Percentiles rank a stretch among this genome's conserved stretches.
phyloP scores from a whole-genome alignment of 129 eudicot genomes.

The Saussurea involucrata region DNA sequence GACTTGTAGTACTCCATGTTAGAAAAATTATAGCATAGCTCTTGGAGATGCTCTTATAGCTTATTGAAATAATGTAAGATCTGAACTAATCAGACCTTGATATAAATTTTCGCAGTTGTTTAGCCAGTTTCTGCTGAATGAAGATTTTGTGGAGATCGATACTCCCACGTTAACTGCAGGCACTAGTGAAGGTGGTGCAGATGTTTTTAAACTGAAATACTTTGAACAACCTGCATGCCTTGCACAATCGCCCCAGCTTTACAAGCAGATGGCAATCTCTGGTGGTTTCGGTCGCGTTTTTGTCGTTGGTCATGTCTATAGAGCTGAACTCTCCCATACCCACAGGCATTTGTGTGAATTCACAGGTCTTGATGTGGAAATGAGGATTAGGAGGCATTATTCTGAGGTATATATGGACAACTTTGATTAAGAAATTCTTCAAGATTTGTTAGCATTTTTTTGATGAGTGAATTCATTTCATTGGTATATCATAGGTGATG shows the following conservation, averaged over 20 bases:
- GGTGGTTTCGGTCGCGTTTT: slow-evolving; percentile 79
- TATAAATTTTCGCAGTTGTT: slow-evolving; percentile 47
- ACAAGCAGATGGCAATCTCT: slow-evolving; percentile 87
- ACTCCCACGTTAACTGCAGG: slow-evolving; percentile 83
- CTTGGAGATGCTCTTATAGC: no score
- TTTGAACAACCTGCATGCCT: slow-evolving; percentile 3
- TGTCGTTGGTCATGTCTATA: slow-evolving; percentile 79
- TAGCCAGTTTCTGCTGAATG: slow-evolving; percentile 50
- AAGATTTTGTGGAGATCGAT: slow-evolving; percentile 59
- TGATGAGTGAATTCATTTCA: background rate
- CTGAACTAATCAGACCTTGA: background rate
- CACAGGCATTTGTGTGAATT: slow-evolving; percentile 93
- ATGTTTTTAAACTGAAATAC: slow-evolving; percentile 77
- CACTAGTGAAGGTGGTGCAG: slow-evolving; percentile 91
- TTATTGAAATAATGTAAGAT: background rate
- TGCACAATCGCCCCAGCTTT: slow-evolving; percentile 93
- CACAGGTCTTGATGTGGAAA: slow-evolving; percentile 88
- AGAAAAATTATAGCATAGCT: no score
- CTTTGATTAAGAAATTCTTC: background rate
- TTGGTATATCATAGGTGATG: slow-evolving; percentile 59
- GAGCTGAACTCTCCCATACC: slow-evolving; percentile 86
- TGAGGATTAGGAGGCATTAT: slow-evolving; percentile 84
- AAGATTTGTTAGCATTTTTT: background rate
- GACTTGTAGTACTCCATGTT: no score
- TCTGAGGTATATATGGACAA: slow-evolving; percentile 59